phyloP scores from a whole-genome alignment of 148 eudicot species.

The Dianthus caryophyllus region DNA sequence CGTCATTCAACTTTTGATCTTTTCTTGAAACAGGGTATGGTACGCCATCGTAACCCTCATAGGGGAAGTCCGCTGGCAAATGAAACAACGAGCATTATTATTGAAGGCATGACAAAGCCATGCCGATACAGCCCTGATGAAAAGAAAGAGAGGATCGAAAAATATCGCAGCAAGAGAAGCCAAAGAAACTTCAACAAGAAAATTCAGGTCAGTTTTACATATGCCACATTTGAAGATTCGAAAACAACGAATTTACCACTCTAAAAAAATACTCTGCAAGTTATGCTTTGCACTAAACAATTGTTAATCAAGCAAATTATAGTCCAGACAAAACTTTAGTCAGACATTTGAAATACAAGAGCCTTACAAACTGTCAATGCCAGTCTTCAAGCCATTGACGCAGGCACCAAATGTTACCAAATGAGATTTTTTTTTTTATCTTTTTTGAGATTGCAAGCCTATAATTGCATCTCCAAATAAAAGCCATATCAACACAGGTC shows the following conservation, averaged over 20 bases:
- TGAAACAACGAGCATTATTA: constrained; percentile 41
- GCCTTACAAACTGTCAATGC: background rate
- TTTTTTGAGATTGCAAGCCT: background rate
- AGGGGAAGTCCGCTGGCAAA: constrained; percentile 54
- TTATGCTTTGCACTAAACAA: background rate
- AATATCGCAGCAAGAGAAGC: constrained; percentile 77
- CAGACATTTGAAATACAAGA: background rate
- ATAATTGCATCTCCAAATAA: background rate
- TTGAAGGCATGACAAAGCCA: constrained; percentile 71
- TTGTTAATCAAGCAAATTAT: background rate
- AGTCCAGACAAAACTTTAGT: background rate
- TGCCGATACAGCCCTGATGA: constrained; percentile 78
- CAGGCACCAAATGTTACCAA: background rate
- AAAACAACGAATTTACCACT: background rate
- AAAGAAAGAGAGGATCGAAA: constrained; percentile 77
- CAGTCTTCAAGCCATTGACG: background rate
- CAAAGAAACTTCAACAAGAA: constrained; percentile 91
- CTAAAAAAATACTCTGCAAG: background rate
- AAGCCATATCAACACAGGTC: background rate
- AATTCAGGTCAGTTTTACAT: constrained; percentile 57
- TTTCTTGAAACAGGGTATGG: constrained; percentile 37
- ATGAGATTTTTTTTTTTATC: background rate
- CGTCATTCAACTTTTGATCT: constrained; percentile 4
- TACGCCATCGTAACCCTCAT: constrained; percentile 29
- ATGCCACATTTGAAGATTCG: background rate